Conservation (phyloP, 805 yeast species). For the Peterozyma toletana region DNA sequence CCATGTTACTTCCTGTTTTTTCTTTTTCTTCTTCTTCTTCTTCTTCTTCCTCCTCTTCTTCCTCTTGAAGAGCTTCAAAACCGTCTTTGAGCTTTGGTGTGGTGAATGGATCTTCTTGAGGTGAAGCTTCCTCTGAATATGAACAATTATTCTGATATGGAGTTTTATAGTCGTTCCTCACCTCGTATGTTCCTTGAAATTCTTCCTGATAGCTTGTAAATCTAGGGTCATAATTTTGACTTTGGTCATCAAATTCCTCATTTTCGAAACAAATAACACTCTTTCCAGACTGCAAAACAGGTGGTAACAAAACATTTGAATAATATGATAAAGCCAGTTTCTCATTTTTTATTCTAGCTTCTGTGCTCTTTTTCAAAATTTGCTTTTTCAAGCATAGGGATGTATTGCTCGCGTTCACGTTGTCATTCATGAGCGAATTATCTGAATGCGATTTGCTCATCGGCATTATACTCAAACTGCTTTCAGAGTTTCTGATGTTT, state of each 20-base stretch:
- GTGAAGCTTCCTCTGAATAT: background rate
- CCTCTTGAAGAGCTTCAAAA: background rate
- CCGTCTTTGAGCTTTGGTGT: no score
- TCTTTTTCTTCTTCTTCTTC: background rate
- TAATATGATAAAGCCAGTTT: conserved; percentile 1
- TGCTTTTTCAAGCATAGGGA: background rate
- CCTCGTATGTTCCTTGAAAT: background rate
- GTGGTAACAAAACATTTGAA: conserved; percentile 8
- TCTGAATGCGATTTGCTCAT: background rate
- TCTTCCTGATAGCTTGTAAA: background rate
- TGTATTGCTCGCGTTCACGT: background rate
- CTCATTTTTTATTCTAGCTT: conserved; percentile 3
- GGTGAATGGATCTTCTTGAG: background rate
- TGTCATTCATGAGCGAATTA: background rate
- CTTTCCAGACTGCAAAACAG: conserved; percentile 8
- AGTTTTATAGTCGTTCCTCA: background rate
- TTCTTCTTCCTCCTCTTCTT: no score
- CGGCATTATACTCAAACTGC: background rate
- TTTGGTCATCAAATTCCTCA: background rate
- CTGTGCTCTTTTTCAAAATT: background rate
- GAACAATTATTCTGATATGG: background rate
- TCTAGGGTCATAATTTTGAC: background rate
- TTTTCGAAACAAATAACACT: conserved; percentile 1
- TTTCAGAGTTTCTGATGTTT: background rate
- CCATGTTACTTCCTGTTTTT: background rate